Conservation (phyloP, 768 basidiomycete species). For the Pisolithus orientalis region DNA sequence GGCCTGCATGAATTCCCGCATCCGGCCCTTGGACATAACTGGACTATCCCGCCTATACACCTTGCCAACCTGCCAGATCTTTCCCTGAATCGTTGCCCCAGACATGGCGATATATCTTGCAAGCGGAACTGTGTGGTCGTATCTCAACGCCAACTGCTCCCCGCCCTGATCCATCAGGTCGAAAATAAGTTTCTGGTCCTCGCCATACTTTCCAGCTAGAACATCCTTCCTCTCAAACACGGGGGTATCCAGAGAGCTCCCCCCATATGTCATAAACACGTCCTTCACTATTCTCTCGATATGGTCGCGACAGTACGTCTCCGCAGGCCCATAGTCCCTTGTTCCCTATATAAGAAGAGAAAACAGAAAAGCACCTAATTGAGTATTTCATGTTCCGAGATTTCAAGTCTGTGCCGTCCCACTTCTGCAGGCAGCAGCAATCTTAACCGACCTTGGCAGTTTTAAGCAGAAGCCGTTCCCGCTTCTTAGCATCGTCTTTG, state of each 20-base stretch:
- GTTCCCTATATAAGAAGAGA: slow-evolving; percentile 58
- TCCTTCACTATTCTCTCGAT: slow-evolving; percentile 86
- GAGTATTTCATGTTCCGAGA: background rate
- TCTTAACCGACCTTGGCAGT: slow-evolving; percentile 74
- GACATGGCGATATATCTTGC: slow-evolving; percentile 95
- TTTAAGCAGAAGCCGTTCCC: slow-evolving; percentile 73
- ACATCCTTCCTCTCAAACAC: slow-evolving; percentile 98
- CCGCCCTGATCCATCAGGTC: slow-evolving; percentile 97
- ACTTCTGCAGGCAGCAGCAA: background rate
- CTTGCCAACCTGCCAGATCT: slow-evolving; percentile 98
- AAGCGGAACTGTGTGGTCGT: slow-evolving; percentile 96
- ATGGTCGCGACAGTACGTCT: slow-evolving; percentile 88
- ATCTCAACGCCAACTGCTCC: slow-evolving; percentile 88
- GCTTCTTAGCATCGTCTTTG: slow-evolving; percentile 53
- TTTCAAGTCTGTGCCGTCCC: background rate
- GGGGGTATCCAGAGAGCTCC: slow-evolving; percentile 90
- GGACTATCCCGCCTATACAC: slow-evolving; percentile 96
- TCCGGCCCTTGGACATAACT: slow-evolving; percentile 95
- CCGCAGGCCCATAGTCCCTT: slow-evolving; percentile 86
- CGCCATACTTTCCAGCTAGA: slow-evolving; percentile 93
- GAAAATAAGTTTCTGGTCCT: slow-evolving; percentile 96
- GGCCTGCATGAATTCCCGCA: slow-evolving; percentile 98
- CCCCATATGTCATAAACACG: slow-evolving; percentile 85
- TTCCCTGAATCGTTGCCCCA: slow-evolving; percentile 71
- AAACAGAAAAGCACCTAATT: slow-evolving; percentile 7